Conservation (phyloP, 192 early-diverging fungal species). For the Mortierella claussenii region DNA sequence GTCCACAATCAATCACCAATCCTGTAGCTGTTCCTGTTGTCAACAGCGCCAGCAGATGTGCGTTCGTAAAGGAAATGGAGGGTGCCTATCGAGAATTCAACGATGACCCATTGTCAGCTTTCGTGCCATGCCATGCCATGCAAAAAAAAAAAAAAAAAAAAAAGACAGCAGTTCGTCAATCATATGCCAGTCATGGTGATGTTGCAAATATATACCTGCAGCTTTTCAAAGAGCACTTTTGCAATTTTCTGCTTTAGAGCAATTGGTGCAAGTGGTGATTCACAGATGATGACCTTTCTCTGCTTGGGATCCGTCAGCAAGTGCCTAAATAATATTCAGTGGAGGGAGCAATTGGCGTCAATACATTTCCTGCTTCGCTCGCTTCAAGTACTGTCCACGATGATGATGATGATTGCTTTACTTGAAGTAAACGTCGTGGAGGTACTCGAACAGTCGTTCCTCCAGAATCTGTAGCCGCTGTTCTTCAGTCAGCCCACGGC, state of each 20-base stretch:
- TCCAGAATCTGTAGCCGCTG: constrained; percentile 54
- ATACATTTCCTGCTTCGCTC: not conserved
- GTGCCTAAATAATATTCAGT: too few relatives aligned
- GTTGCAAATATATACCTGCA: constrained; percentile 66
- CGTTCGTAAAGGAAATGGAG: constrained; percentile 78
- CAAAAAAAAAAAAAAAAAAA: too few relatives aligned
- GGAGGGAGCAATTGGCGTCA: too few relatives aligned
- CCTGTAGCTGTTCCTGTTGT: constrained; percentile 82
- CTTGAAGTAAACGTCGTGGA: constrained; percentile 65
- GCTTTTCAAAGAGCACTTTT: constrained; percentile 76
- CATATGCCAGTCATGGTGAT: too few relatives aligned
- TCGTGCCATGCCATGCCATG: not conserved
- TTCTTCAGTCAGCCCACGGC: constrained; percentile 37
- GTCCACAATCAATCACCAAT: constrained; percentile 88
- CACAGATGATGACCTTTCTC: constrained; percentile 84
- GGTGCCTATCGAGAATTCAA: constrained; percentile 66
- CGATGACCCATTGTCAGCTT: not conserved
- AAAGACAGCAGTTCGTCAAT: too few relatives aligned
- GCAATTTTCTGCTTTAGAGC: constrained; percentile 74
- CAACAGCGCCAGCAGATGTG: constrained; percentile 76
- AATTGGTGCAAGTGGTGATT: constrained; percentile 77
- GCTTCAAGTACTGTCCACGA: not conserved
- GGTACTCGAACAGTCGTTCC: constrained; percentile 55
- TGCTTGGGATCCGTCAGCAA: constrained; percentile 85
- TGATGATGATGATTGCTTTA: not conserved